Conservation (phyloP, 2,329 filamentous ascomycete genomes). For the Clathrospora elynae region DNA sequence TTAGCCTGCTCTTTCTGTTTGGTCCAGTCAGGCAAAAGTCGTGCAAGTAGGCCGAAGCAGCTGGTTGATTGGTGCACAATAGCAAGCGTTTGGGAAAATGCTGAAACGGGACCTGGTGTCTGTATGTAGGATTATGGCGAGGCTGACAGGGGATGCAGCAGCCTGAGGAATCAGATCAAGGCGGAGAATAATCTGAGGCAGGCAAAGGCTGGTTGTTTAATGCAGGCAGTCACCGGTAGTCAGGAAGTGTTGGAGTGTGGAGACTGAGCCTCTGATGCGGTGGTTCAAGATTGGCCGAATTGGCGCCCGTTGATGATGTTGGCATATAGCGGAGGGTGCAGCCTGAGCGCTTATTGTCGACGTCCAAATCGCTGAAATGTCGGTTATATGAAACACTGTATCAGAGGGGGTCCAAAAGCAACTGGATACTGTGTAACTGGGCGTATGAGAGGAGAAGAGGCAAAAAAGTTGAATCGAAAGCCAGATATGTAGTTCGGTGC, state of each 20-base stretch:
- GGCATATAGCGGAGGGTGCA: slow-evolving; percentile 28
- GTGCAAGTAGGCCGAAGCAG: slow-evolving; percentile 15
- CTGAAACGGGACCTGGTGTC: slow-evolving; percentile 36
- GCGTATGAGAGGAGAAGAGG: slow-evolving; percentile 21
- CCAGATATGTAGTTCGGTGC: slow-evolving; percentile 18
- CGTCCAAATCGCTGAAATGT: slow-evolving; percentile 33
- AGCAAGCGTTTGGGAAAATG: slow-evolving; percentile 27
- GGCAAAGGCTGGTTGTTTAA: slow-evolving; percentile 27
- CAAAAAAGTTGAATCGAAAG: slow-evolving; percentile 18
- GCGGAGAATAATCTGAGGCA: slow-evolving; percentile 24
- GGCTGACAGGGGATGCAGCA: slow-evolving; percentile 36
- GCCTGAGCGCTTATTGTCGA: slow-evolving; percentile 43
- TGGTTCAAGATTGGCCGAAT: slow-evolving; percentile 39
- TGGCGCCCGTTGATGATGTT: slow-evolving; percentile 37
- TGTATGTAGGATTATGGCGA: slow-evolving; percentile 35
- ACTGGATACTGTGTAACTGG: slow-evolving; percentile 28
- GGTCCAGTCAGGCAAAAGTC: slow-evolving; percentile 23
- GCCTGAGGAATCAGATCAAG: slow-evolving; percentile 20
- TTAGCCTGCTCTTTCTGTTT: slow-evolving; percentile 34
- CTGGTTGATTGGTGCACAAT: slow-evolving; percentile 29
- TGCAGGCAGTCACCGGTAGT: slow-evolving; percentile 25
- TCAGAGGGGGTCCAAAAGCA: slow-evolving; percentile 30
- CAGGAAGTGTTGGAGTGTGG: slow-evolving; percentile 14
- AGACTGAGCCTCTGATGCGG: slow-evolving; percentile 21
- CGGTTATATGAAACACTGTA: slow-evolving; percentile 38